Conservation (phyloP, 306 rosid genomes). For the Amphicarpaea edgeworthii region DNA sequence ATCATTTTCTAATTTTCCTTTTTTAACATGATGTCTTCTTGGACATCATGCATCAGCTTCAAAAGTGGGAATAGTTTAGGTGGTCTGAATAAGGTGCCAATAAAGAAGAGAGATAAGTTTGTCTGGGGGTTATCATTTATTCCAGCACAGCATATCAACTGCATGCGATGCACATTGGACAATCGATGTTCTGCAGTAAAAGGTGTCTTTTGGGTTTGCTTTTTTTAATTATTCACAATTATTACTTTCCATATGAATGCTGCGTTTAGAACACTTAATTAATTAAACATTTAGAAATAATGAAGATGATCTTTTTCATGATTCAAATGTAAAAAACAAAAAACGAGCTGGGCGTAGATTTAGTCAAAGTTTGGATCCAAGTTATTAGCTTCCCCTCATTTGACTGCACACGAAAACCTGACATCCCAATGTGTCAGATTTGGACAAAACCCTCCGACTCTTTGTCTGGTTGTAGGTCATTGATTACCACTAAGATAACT, state of each 20-base stretch:
- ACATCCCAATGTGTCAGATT: neutral
- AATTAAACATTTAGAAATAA: neutral
- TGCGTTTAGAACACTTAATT: neutral
- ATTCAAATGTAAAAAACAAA: constrained; percentile 9
- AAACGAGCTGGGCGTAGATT: neutral
- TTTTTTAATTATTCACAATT: constrained; percentile 1
- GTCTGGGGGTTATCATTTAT: neutral
- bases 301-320: neutral
- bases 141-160: constrained; percentile 12
- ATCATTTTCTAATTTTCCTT: neutral
- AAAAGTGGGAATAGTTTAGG: constrained; percentile 30
- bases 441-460: constrained; percentile 7
- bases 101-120: constrained; percentile 38
- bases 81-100: constrained; percentile 29
- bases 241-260: constrained; percentile 16
- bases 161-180: constrained; percentile 18
- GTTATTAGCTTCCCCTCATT: constrained; percentile 21
- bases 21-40: constrained; percentile 46
- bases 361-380: constrained; percentile 39
- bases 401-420: neutral
- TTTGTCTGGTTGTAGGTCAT: neutral
- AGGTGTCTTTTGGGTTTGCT: constrained; percentile 41
- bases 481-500: no score
- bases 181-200: constrained; percentile 20
- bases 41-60: constrained; percentile 41